Percentiles rank a stretch among this genome's conserved stretches.
Evolutionary conservation across 116 monocot species (phyloP).

Genomic region (Iris pallida): DNA sequence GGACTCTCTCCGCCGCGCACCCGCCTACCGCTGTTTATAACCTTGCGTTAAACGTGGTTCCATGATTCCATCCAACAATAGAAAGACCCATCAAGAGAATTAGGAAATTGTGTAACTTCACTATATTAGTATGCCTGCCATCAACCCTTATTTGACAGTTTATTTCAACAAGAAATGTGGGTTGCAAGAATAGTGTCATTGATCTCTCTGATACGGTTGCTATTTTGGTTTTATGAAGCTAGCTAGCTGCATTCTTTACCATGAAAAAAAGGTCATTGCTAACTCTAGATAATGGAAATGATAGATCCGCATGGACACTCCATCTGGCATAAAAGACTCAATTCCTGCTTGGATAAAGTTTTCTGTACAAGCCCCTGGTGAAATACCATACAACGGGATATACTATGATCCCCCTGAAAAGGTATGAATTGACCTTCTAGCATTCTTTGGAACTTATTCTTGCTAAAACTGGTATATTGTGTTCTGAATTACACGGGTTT

Average conservation of each 20-base stretch:
- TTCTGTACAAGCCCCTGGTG: slow-evolving; percentile 87
- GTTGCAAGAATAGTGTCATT: too few species aligned
- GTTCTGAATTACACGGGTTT: too few species aligned
- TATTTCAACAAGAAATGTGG: too few species aligned
- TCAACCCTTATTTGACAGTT: too few species aligned
- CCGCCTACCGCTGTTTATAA: too few species aligned
- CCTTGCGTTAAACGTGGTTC: too few species aligned
- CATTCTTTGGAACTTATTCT: not conserved
- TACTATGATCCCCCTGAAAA: slow-evolving; percentile 96
- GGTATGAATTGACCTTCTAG: slow-evolving; percentile 29
- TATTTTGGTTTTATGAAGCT: not conserved
- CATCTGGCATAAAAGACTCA: slow-evolving; percentile 89
- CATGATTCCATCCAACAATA: too few species aligned
- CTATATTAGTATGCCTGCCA: too few species aligned
- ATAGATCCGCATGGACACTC: slow-evolving; percentile 97
- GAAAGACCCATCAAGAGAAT: too few species aligned
- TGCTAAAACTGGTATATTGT: not conserved
- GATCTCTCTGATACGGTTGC: too few species aligned
- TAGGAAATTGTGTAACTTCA: too few species aligned
- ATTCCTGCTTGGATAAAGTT: slow-evolving; percentile 99
- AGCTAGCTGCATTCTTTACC: not conserved
- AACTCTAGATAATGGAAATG: slow-evolving; percentile 1
- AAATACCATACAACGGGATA: slow-evolving; percentile 97
- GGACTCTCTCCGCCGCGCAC: too few species aligned
- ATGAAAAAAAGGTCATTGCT: not conserved